Conservation (phyloP, 768 basidiomycete species). For the Mycena haematopus region DNA sequence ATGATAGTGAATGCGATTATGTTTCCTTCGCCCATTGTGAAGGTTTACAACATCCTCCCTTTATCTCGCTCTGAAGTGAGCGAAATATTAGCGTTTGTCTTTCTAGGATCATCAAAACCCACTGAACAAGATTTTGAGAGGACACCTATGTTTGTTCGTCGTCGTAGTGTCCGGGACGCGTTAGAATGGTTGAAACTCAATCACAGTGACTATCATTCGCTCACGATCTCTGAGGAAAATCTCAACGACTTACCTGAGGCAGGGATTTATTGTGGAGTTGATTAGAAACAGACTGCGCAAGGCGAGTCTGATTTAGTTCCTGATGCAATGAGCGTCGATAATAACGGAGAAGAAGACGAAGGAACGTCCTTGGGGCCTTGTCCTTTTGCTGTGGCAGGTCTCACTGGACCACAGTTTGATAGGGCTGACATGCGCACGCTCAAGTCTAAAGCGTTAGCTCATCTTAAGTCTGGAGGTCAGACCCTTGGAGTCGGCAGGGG, state of each 20-base stretch:
- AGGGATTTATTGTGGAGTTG: background rate
- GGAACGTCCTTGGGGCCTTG: background rate
- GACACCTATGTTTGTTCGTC: conserved; percentile 8
- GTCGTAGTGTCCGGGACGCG: background rate
- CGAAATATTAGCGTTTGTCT: conserved; percentile 32
- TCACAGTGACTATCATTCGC: conserved; percentile 6
- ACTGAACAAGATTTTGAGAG: conserved; percentile 23
- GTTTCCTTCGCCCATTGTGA: conserved; percentile 31
- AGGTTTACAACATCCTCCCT: conserved; percentile 34
- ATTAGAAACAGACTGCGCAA: background rate
- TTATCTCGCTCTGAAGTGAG: conserved; percentile 32
- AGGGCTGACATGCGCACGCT: background rate
- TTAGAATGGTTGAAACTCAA: conserved; percentile 24
- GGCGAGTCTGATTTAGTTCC: background rate
- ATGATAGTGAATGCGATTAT: conserved; percentile 38
- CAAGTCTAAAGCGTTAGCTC: background rate
- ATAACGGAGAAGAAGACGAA: background rate
- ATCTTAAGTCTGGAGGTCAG: background rate
- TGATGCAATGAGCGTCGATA: background rate
- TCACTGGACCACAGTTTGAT: background rate
- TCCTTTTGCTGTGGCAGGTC: background rate
- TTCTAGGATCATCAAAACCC: conserved; percentile 17
- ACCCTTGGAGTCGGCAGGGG: background rate
- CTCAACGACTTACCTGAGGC: background rate
- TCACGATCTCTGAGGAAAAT: conserved; percentile 3